phyloP scores from a whole-genome alignment of 1,139 yeast genomes.

The Taphrina betulina region DNA sequence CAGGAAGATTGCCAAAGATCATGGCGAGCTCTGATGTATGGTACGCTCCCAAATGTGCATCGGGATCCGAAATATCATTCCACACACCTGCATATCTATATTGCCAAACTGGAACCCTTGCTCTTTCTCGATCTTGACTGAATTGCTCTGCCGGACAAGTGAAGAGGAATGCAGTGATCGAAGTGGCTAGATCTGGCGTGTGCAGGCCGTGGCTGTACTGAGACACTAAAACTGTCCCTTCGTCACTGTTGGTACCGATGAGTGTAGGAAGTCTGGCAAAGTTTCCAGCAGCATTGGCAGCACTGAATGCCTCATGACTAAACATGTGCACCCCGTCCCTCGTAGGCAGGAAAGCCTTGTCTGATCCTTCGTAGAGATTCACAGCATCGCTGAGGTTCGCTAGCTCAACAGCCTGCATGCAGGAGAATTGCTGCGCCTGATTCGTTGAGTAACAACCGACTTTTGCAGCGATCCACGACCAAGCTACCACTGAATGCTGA shows the following conservation, averaged over 20 bases:
- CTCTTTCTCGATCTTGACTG: background rate
- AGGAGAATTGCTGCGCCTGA: background rate
- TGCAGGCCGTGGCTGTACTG: slow-evolving; percentile 1
- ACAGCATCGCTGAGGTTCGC: slow-evolving; percentile 8
- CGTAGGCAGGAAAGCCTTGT: slow-evolving; percentile 21
- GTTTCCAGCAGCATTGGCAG: background rate
- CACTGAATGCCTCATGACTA: background rate
- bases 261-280: slow-evolving; percentile 23
- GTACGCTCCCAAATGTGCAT: slow-evolving; percentile 1
- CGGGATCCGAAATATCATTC: background rate
- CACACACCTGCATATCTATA: slow-evolving; percentile 17
- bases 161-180: background rate
- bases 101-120: slow-evolving; percentile 22
- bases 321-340: slow-evolving; percentile 9
- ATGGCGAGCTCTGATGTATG: slow-evolving; percentile 20
- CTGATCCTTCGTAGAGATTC: background rate
- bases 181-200: background rate
- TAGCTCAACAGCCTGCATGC: slow-evolving; percentile 19
- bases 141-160: slow-evolving; percentile 19
- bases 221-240: slow-evolving; percentile 13
- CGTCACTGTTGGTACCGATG: slow-evolving; percentile 23
- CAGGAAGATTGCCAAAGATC: slow-evolving; percentile 5
- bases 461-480: slow-evolving; percentile 14
- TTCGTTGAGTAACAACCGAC: slow-evolving; percentile 17
- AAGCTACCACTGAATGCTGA: background rate